Evolutionary conservation across 345 rosid species (phyloP), one percentile per base, ranked within the genome.

Genomic region (Pistacia atlantica): DNA sequence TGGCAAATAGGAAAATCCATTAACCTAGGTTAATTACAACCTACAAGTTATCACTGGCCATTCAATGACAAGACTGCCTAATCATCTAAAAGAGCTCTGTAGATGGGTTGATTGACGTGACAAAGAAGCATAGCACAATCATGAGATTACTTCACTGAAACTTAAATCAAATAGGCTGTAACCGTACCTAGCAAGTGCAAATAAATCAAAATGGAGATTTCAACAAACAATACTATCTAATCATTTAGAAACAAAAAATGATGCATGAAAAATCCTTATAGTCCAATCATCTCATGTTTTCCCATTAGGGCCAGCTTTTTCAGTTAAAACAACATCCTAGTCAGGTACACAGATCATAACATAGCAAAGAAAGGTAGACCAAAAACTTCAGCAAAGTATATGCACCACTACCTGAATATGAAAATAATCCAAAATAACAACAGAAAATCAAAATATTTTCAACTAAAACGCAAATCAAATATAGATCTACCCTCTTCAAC

Each of bases 91-190:
- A 60, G 66, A 33, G 3, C 66, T 64, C 22, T 13, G 11, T 16
- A 37, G 9, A 35, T 11, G 42, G 67, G 22, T 35, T 37, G 18
- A 17, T 64, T 64, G 46, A 64, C 37, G 67, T 35, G 37, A 64
- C 1, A 25, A 13, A 22, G 25, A 48, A 22, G 45, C 46, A 42
- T 42, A 0, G 11, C 17, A 22, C 1, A 67, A 46, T 5, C 4
- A 67, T 67, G 55, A 11, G 33, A 67, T 38, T 67, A 46, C 71
- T 22, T 67, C 14, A 48, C 12, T 25, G 71, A 67, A 67, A 25
- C 37, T 3, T 25, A 3, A 28, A 67, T 38, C 57, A 48, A 25
- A 25, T 0, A 22, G 38, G 6, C 56, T 2, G 6, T 46, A 67
- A 33, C 4, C 0, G 20, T 11, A 22, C 49, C 56, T 67, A 22